Conservation (phyloP, 371 early-diverging fungal genomes). For the Mortierella sp. region DNA sequence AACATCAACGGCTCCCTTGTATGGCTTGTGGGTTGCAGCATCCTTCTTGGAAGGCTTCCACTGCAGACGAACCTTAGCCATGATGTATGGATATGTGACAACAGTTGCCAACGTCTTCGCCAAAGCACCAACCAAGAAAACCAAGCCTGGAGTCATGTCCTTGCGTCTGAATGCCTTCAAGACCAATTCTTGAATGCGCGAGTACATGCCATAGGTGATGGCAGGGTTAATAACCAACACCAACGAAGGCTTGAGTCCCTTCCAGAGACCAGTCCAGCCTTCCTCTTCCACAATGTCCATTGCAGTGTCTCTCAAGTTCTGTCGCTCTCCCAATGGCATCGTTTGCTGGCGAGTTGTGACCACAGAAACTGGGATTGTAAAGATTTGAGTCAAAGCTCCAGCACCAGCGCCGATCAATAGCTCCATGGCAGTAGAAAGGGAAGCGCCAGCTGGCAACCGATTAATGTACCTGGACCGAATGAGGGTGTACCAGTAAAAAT, state of each 20-base stretch:
- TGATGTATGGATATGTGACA: slow-evolving; percentile 95
- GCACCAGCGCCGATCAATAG: slow-evolving; percentile 92
- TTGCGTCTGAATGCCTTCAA: slow-evolving; percentile 56
- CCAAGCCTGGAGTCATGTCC: slow-evolving; percentile 78
- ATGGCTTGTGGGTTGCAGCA: slow-evolving; percentile 67
- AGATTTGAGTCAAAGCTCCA: slow-evolving; percentile 90
- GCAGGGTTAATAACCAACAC: slow-evolving; percentile 95
- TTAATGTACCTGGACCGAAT: slow-evolving; percentile 75
- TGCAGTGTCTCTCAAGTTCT: slow-evolving; percentile 68
- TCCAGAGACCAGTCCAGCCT: slow-evolving; percentile 89
- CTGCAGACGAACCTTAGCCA: slow-evolving; percentile 97
- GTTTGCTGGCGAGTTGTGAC: slow-evolving; percentile 89
- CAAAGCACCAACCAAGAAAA: slow-evolving; percentile 91
- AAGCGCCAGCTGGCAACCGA: slow-evolving; percentile 55
- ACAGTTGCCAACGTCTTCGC: slow-evolving; percentile 93
- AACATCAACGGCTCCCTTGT: slow-evolving; percentile 90
- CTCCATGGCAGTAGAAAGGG: slow-evolving; percentile 81
- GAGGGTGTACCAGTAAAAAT: slow-evolving; percentile 94
- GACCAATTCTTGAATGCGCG: slow-evolving; percentile 82
- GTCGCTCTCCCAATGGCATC: slow-evolving; percentile 67
- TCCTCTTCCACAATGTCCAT: slow-evolving; percentile 83
- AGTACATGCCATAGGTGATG: slow-evolving; percentile 97
- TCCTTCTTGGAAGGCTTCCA: slow-evolving; percentile 88
- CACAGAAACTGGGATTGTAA: slow-evolving; percentile 93
- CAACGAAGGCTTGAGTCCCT: slow-evolving; percentile 90